A percentile compares a stretch with the other conserved stretches of the same genome.
phyloP scores from a whole-genome alignment of 2,329 filamentous ascomycete genomes.

The Teratosphaeriaceae sp. region DNA sequence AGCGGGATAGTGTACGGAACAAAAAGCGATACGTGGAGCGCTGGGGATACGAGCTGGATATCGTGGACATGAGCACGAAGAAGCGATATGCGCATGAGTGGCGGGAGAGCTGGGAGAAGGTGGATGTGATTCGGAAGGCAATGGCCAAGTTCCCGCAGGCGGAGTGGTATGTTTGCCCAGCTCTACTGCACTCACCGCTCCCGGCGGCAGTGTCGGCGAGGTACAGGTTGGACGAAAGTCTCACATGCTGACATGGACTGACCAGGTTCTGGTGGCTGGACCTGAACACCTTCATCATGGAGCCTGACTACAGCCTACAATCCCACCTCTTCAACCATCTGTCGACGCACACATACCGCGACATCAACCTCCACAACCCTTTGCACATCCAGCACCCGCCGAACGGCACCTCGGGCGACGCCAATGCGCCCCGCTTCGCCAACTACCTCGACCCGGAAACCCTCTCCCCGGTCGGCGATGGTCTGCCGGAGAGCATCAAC shows the following conservation, averaged over 20 bases:
- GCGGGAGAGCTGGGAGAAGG: conserved; percentile 99
- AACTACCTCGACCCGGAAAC: conserved; percentile 69
- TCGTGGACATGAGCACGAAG: conserved; percentile 98
- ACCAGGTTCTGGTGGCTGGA: conserved; percentile 99
- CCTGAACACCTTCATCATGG: conserved; percentile 97
- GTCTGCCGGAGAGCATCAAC: conserved; percentile 71
- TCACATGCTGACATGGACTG: background rate
- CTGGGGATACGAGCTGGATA: conserved; percentile 94
- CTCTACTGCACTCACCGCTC: background rate
- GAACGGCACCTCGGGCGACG: conserved; percentile 32
- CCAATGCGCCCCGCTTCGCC: conserved; percentile 36
- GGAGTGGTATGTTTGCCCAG: conserved; percentile 66
- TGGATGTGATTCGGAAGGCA: conserved; percentile 81
- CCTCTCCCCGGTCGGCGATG: conserved; percentile 69
- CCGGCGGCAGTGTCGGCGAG: background rate
- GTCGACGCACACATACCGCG: conserved; percentile 70
- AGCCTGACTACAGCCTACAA: conserved; percentile 83
- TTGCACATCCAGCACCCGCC: conserved; percentile 87
- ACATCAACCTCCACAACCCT: conserved; percentile 95
- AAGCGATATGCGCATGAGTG: conserved; percentile 98
- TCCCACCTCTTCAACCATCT: conserved; percentile 83
- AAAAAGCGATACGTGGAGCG: conserved; percentile 79
- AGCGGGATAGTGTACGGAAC: conserved; percentile 91
- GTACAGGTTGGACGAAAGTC: background rate
- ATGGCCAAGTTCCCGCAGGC: conserved; percentile 92